A percentile compares a stretch with the other conserved stretches of the same genome.
These are phyloP conservation scores for Periconia sp. DNA, from an alignment of 2,329 filamentous ascomycete genomes.

Conservation along the genomic window DNA sequence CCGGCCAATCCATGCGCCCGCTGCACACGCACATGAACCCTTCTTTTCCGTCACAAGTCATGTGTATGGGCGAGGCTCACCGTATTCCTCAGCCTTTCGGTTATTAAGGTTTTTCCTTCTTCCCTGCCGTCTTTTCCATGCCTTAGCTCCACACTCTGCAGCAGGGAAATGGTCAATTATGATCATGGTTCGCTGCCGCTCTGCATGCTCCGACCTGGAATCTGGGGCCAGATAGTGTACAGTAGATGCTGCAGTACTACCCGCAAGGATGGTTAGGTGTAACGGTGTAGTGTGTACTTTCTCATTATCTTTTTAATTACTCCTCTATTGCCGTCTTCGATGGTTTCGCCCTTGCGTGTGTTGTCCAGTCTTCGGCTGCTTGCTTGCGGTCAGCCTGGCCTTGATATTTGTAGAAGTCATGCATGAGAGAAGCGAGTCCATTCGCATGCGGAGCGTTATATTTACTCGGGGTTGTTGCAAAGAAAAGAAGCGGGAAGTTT, in stretches of 20 bases:
- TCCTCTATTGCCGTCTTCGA: neutral
- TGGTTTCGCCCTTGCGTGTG: neutral
- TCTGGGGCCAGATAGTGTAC: neutral
- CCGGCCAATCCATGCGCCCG: neutral
- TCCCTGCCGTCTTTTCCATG: neutral
- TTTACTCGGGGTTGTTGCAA: too few relatives aligned
- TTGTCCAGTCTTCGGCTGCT: neutral
- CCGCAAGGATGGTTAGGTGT: neutral
- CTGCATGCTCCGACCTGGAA: slow-evolving; percentile 1
- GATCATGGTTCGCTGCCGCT: neutral
- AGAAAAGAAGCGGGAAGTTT: too few relatives aligned
- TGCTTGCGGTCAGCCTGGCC: neutral
- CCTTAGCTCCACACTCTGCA: neutral
- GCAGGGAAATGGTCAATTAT: neutral
- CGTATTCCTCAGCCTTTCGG: neutral
- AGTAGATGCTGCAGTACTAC: neutral
- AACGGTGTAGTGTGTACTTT: neutral
- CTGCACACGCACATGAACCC: neutral
- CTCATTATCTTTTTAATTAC: neutral
- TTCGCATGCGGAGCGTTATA: too few relatives aligned
- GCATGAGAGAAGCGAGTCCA: too few relatives aligned
- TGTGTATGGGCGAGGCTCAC: neutral
- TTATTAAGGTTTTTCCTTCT: neutral
- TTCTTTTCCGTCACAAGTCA: neutral
- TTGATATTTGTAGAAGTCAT: too few relatives aligned